phyloP scores from a whole-genome alignment of 2,329 filamentous ascomycete species.

The Neonectria ditissima region DNA sequence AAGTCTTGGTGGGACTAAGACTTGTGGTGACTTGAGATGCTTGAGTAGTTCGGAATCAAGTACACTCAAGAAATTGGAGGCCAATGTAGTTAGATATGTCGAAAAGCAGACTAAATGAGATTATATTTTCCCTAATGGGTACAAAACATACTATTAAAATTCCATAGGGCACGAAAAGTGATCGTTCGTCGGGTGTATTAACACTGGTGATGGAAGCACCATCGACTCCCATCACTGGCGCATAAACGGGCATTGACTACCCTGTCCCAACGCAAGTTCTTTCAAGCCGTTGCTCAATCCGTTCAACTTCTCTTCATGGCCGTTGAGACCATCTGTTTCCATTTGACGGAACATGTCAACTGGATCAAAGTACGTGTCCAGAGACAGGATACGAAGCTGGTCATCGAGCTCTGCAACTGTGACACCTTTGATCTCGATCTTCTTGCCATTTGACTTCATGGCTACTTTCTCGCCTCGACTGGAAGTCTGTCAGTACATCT shows the following conservation, averaged over 20 bases:
- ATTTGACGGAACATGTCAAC: slow-evolving; percentile 77
- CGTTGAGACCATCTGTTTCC: background rate
- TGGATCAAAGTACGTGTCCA: slow-evolving; percentile 76
- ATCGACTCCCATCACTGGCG: background rate
- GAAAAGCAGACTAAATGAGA: no score
- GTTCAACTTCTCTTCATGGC: background rate
- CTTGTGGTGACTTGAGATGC: no score
- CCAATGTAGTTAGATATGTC: no score
- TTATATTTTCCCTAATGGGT: no score
- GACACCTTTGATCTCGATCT: slow-evolving; percentile 73
- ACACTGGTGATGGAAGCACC: no score
- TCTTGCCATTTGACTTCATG: slow-evolving; percentile 69
- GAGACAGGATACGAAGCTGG: slow-evolving; percentile 65
- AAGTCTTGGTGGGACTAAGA: no score
- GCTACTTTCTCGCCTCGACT: slow-evolving; percentile 73
- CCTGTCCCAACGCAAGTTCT: background rate
- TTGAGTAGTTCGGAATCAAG: no score
- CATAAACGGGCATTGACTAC: background rate
- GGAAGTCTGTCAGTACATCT: slow-evolving; percentile 19
- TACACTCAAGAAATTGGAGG: no score
- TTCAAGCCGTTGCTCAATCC: background rate
- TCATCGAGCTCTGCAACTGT: slow-evolving; percentile 72
- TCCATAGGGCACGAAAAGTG: no score
- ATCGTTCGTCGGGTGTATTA: no score
- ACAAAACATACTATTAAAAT: no score